These are phyloP conservation scores for Phytopythium mirpurense DNA, from an alignment of 352 stramenopile genomes.

Conservation along the genomic window DNA sequence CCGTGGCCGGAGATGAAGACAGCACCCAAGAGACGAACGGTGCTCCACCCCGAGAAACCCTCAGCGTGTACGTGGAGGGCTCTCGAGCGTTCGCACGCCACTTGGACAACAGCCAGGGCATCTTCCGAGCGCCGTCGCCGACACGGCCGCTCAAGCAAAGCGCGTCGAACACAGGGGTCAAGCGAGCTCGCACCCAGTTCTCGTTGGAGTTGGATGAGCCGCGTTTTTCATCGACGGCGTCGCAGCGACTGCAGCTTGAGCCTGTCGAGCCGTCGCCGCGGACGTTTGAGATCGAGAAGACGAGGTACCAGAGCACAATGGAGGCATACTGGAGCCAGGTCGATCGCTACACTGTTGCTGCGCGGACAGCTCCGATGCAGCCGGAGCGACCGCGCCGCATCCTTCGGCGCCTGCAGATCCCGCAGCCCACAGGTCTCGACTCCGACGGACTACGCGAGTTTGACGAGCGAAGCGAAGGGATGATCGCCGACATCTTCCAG, in stretches of 20 bases:
- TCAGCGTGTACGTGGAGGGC: conserved; percentile 49
- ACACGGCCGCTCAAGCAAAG: conserved; percentile 30
- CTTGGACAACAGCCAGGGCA: conserved; percentile 52
- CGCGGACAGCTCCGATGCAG: conserved; percentile 57
- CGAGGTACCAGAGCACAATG: conserved; percentile 71
- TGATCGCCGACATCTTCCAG: conserved; percentile 73
- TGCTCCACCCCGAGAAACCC: conserved; percentile 4
- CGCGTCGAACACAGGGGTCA: background rate
- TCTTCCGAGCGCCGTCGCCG: conserved; percentile 52
- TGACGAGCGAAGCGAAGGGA: conserved; percentile 55
- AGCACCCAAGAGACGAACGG: background rate
- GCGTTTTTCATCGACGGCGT: conserved; percentile 5
- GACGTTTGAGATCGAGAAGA: conserved; percentile 78
- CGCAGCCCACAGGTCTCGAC: conserved; percentile 41
- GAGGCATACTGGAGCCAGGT: conserved; percentile 83
- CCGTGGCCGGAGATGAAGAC: background rate
- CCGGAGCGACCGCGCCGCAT: conserved; percentile 56
- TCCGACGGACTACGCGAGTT: conserved; percentile 34
- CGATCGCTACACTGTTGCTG: conserved; percentile 45
- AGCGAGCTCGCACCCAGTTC: conserved; percentile 28
- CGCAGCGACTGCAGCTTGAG: conserved; percentile 26
- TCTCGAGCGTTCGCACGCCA: conserved; percentile 59
- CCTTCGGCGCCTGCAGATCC: conserved; percentile 65
- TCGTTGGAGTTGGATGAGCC: conserved; percentile 30
- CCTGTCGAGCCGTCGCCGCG: conserved; percentile 48